Base-by-base conservation (phyloP, 441 rosid genomes). In the Croton setiger region DNA sequence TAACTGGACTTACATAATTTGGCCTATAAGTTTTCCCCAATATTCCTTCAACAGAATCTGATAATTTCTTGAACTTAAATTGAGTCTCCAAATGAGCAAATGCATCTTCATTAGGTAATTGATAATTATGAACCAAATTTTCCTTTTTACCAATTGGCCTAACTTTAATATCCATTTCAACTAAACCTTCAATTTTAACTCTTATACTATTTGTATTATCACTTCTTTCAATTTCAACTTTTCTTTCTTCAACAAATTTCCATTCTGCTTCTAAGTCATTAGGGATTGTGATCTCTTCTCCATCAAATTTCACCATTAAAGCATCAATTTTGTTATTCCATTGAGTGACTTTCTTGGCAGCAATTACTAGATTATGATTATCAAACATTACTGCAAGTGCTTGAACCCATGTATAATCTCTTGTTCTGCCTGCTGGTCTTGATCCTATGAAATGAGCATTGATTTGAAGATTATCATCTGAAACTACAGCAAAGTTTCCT, bases 331-430 rank as follows among this genome's bases (percentile, higher is more conserved):
- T 59, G 21, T 79, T 82, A 17, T 84, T 84, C 96, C 96, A 89
- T 11, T 77, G 74, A 4, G 76, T 37, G 11, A 89, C 81, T 66
- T 75, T 78, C 51, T 78, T 87, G 11, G 98, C 96, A 41, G 92
- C 79, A 61, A 93, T 64, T 65, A 82, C 78, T 0, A 89, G 90
- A 39, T 79, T 84, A 86, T 89, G 87, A 12, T 75, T 63, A 49
- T 88, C 89, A 43, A 91, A 89, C 84, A 86, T 83, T 69, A 87
- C 77, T 0, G 85, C 69, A 6, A 93, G 76, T 63, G 96, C 96
- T 70, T 91, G 97, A 27, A 91, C 97, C 98, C 97, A 91, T 10
- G 96, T 93, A 83, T 49, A 91, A 82, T 91, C 98, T 17, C 95
- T 79, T 0, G 86, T 87, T 71, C 98, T 79, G 20, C 98, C 95